Evolutionary conservation across 148 eudicot genomes (phyloP).

Genomic region (Heliosperma pusillum): DNA sequence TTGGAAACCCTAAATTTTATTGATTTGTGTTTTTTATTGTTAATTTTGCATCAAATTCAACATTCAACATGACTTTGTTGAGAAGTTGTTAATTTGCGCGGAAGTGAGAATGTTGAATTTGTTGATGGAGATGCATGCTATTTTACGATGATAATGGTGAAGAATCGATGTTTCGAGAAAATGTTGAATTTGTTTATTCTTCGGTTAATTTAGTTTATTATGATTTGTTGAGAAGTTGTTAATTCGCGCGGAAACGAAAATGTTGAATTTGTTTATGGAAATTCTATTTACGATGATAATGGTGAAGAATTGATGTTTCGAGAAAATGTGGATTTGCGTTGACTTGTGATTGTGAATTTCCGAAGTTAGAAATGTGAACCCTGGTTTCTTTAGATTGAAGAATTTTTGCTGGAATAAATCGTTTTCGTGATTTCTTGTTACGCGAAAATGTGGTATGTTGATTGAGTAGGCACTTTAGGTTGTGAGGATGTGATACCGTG

Average conservation of each 20-base stretch:
- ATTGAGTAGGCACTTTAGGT: not conserved
- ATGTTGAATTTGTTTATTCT: too few relatives aligned
- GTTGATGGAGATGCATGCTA: not conserved
- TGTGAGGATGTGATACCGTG: slow-evolving; percentile 4
- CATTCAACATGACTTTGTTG: not conserved
- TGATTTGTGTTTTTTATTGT: slow-evolving; percentile 12
- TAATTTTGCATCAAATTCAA: too few relatives aligned
- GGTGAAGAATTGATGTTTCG: not conserved
- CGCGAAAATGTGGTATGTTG: not conserved
- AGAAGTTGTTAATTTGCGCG: not conserved
- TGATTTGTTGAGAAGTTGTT: too few relatives aligned
- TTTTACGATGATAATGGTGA: not conserved
- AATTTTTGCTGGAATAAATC: not conserved
- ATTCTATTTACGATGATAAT: not conserved
- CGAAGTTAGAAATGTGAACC: not conserved
- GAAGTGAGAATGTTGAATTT: not conserved
- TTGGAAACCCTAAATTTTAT: slow-evolving; percentile 20
- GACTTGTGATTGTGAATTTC: not conserved
- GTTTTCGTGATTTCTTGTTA: not conserved
- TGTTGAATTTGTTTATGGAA: not conserved
- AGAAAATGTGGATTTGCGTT: not conserved
- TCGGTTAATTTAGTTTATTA: too few relatives aligned
- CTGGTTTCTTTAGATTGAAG: not conserved
- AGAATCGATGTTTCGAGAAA: not conserved
- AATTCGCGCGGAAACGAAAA: not conserved